Evolutionary conservation across 2,329 filamentous ascomycete species (phyloP).

Genomic region (Fusarium subglutinans): DNA sequence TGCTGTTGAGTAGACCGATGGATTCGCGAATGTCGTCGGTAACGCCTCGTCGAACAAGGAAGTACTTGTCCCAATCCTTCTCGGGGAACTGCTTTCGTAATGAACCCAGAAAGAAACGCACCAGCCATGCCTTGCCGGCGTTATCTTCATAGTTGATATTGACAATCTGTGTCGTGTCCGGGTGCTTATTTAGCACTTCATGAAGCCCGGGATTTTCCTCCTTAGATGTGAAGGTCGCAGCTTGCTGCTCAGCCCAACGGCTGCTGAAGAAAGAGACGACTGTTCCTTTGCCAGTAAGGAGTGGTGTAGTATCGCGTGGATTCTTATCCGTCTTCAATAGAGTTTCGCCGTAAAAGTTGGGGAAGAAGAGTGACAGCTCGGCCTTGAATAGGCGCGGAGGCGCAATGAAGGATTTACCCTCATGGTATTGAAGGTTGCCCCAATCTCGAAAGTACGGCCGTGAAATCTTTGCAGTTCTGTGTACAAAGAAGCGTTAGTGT

Average conservation of each 20-base stretch:
- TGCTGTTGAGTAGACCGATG: slow-evolving; percentile 82
- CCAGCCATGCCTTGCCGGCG: slow-evolving; percentile 68
- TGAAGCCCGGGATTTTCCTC: slow-evolving; percentile 76
- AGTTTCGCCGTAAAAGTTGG: slow-evolving; percentile 86
- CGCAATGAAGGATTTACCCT: slow-evolving; percentile 91
- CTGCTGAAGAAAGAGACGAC: slow-evolving; percentile 85
- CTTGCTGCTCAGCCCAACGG: slow-evolving; percentile 86
- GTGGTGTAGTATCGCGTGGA: slow-evolving; percentile 75
- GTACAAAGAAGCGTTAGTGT: slow-evolving; percentile 3
- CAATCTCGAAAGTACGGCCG: slow-evolving; percentile 97
- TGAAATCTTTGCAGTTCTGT: slow-evolving; percentile 76
- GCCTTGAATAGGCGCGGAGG: slow-evolving; percentile 85
- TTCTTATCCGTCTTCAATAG: slow-evolving; percentile 65
- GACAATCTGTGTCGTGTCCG: slow-evolving; percentile 75
- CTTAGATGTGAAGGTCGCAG: slow-evolving; percentile 73
- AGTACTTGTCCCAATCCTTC: slow-evolving; percentile 68
- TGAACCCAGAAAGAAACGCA: slow-evolving; percentile 65
- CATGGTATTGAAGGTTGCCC: slow-evolving; percentile 81
- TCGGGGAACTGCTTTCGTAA: slow-evolving; percentile 60
- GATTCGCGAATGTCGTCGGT: slow-evolving; percentile 69
- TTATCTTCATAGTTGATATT: slow-evolving; percentile 91
- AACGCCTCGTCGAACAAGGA: slow-evolving; percentile 67
- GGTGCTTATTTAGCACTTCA: slow-evolving; percentile 63
- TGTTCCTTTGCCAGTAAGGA: slow-evolving; percentile 77
- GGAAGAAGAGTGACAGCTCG: slow-evolving; percentile 89